Percentiles rank a stretch among this genome's conserved stretches.
Evolutionary conservation across 2,329 filamentous ascomycete species (phyloP).

Genomic region (Beauveria caledonica): DNA sequence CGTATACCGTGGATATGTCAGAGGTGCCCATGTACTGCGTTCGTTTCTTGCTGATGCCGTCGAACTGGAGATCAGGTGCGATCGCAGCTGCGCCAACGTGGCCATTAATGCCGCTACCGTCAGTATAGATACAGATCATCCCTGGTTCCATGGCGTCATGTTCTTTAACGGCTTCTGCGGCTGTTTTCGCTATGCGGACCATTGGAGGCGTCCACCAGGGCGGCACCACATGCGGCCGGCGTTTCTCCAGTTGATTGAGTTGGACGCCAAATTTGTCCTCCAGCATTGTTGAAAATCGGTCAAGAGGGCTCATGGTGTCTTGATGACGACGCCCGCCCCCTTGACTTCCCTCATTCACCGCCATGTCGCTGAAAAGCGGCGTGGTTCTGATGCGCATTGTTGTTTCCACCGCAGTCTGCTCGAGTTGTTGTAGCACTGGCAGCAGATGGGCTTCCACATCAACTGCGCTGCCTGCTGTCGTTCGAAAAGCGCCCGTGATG

Average conservation of each 20-base stretch:
- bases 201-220: background rate
- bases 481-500: conserved; percentile 20
- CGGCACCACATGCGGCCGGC: background rate
- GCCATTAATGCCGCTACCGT: conserved; percentile 6
- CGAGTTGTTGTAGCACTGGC: conserved; percentile 15
- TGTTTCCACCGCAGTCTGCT: conserved; percentile 18
- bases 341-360: background rate
- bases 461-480: conserved; percentile 16
- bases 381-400: conserved; percentile 17
- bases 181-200: background rate
- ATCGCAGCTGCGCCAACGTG: too few species aligned
- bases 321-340: background rate
- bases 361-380: conserved; percentile 7
- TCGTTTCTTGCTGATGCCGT: background rate
- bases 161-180: background rate
- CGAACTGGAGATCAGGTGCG: background rate
- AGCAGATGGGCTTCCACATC: conserved; percentile 20
- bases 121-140: conserved; percentile 7
- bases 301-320: background rate
- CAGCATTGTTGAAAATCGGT: background rate
- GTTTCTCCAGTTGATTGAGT: background rate
- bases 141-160: background rate
- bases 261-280: background rate
- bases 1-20: conserved; percentile 4
- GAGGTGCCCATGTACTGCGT: conserved; percentile 5